Percentiles rank a stretch among this genome's conserved stretches.
Conservation (phyloP, 306 rosid genomes). For the Quercus glauca region DNA sequence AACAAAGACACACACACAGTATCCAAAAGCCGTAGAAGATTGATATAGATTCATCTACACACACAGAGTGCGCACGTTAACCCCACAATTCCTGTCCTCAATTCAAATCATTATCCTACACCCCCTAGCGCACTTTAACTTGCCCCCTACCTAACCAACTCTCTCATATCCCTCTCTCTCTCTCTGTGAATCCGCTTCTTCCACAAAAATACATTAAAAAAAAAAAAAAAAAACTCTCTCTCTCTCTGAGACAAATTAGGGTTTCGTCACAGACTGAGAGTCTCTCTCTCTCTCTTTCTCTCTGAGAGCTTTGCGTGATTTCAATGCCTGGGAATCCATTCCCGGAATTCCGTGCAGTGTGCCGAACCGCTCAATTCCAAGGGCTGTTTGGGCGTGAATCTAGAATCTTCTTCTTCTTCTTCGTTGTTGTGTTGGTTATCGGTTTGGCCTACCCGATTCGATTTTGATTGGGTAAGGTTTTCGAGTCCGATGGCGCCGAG, state of each 20-base stretch:
- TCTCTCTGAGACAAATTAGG: constrained; percentile 38
- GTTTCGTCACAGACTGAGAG: constrained; percentile 24
- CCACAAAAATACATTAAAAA: constrained; percentile 31
- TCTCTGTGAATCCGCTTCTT: constrained; percentile 50
- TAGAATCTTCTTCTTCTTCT: background rate
- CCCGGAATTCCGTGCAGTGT: constrained; percentile 43
- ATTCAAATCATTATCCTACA: constrained; percentile 13
- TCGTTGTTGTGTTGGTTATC: constrained; percentile 20
- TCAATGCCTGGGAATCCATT: constrained; percentile 92
- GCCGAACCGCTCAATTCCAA: constrained; percentile 37
- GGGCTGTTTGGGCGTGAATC: constrained; percentile 40
- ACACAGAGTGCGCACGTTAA: constrained; percentile 44
- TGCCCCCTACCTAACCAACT: constrained; percentile 40
- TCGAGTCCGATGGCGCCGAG: constrained; percentile 68
- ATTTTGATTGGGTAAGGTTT: constrained; percentile 33
- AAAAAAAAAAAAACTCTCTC: constrained; percentile 9
- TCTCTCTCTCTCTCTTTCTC: background rate
- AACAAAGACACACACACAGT: background rate
- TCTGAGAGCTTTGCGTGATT: constrained; percentile 20
- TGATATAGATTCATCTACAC: background rate
- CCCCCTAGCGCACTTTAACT: constrained; percentile 40
- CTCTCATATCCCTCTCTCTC: constrained; percentile 59
- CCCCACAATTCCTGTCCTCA: background rate
- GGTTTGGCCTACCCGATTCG: constrained; percentile 28
- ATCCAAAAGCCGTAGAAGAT: background rate